Conservation (phyloP, 1,284 basidiomycete species). For the Boletellus sp. region DNA sequence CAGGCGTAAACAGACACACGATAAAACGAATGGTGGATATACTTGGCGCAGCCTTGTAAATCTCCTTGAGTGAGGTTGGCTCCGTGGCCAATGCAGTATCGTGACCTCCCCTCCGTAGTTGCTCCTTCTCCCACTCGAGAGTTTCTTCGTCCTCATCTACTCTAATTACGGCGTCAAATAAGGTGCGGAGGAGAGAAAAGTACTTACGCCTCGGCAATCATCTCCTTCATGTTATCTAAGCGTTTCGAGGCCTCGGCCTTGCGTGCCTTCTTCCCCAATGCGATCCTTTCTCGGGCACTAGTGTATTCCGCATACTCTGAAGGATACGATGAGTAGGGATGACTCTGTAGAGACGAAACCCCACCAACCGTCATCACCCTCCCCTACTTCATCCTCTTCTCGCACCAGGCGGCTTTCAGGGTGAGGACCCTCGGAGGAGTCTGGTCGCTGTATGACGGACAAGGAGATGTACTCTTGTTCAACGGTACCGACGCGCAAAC, state of each 20-base stretch:
- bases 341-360: constrained; percentile 1
- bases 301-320: constrained; percentile 88
- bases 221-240: constrained; percentile 75
- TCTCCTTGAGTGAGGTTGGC: constrained; percentile 41
- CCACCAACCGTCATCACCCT: constrained; percentile 83
- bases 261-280: constrained; percentile 81
- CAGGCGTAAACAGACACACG: constrained; percentile 13
- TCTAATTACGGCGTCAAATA: constrained; percentile 37
- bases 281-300: constrained; percentile 81
- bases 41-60: constrained; percentile 80
- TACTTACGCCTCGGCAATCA: constrained; percentile 83
- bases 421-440: constrained; percentile 71
- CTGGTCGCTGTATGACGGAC: constrained; percentile 56
- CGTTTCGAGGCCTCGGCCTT: constrained; percentile 72
- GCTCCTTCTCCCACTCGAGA: constrained; percentile 86
- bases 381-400: constrained; percentile 91
- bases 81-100: constrained; percentile 34
- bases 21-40: constrained; percentile 26
- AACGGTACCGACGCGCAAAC: constrained; percentile 44
- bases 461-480: constrained; percentile 85
- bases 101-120: constrained; percentile 72
- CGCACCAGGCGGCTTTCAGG: constrained; percentile 83
- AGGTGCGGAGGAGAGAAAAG: constrained; percentile 1
- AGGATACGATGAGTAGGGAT: constrained; percentile 10
- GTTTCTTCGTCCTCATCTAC: constrained; percentile 88